Conservation (phyloP, 202 grass and related monocot genomes). For the Setaria viridis region DNA sequence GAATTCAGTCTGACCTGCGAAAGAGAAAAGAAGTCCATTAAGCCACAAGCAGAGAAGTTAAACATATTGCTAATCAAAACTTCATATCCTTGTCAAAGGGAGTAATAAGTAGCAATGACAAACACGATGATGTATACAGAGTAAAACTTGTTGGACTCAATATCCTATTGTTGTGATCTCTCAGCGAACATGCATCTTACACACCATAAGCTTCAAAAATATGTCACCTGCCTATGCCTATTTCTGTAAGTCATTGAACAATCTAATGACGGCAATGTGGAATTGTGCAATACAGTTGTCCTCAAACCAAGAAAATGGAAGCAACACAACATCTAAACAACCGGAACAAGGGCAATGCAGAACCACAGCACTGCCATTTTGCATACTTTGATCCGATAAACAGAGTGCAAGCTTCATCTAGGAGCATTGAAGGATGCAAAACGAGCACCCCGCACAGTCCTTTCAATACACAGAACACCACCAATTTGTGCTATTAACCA, state of each 20-base stretch:
- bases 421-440: neutral
- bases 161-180: neutral
- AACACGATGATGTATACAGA: neutral
- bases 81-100: neutral
- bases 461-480: neutral
- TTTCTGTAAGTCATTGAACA: neutral
- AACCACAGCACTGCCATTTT: constrained; percentile 3
- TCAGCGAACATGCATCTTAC: neutral
- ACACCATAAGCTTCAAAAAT: constrained; percentile 10
- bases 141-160: constrained; percentile 7
- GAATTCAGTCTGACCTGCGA: constrained; percentile 80
- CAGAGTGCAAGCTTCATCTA: neutral
- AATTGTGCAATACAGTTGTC: neutral
- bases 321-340: constrained; percentile 29
- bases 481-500: neutral
- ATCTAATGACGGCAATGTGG: neutral
- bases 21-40: constrained; percentile 32
- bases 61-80: constrained; percentile 6
- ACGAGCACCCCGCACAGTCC: neutral
- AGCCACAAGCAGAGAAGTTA: constrained; percentile 9
- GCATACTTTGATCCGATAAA: neutral
- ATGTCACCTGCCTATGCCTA: neutral
- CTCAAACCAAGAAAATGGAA: neutral
- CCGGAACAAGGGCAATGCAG: neutral
- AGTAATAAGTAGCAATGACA: neutral